These are phyloP conservation scores for Dictyostelium gargantuum DNA, from an alignment of 208 protist species.

Conservation along the genomic window DNA sequence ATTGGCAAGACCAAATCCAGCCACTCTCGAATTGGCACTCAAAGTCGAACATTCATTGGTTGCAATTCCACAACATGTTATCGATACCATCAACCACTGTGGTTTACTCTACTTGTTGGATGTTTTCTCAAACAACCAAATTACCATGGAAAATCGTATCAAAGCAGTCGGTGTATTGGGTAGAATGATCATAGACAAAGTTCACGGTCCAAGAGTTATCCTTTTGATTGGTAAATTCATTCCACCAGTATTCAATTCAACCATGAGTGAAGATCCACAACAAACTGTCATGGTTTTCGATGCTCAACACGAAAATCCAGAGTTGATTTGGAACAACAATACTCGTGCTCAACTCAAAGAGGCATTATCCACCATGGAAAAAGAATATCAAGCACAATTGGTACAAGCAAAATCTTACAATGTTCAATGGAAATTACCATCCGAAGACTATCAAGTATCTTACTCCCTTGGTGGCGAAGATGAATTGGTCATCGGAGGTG, in stretches of 20 bases:
- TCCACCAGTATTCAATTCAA: conserved; percentile 91
- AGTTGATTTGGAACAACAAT: conserved; percentile 92
- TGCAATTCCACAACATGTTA: conserved; percentile 68
- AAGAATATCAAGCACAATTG: background rate
- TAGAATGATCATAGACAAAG: conserved; percentile 85
- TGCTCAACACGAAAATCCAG: conserved; percentile 88
- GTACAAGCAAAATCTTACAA: background rate
- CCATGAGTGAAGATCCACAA: conserved; percentile 89
- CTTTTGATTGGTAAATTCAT: conserved; percentile 87
- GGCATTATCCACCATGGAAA: background rate
- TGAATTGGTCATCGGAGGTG: conserved; percentile 75
- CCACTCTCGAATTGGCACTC: background rate
- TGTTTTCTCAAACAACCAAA: conserved; percentile 56
- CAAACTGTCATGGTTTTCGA: conserved; percentile 90
- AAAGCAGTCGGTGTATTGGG: conserved; percentile 28
- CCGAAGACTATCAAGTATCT: conserved; percentile 63
- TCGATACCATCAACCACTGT: conserved; percentile 21
- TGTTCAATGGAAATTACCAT: conserved; percentile 40
- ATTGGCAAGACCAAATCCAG: background rate
- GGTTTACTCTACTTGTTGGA: conserved; percentile 44
- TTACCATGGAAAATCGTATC: conserved; percentile 22
- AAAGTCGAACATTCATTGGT: conserved; percentile 68
- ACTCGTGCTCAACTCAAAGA: conserved; percentile 76
- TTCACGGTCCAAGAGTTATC: conserved; percentile 89
- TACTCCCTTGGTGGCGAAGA: conserved; percentile 42